Base-by-base conservation (phyloP, 225 moss, liverwort and hornwort genomes). In the Pseudoscleropodium purum region DNA sequence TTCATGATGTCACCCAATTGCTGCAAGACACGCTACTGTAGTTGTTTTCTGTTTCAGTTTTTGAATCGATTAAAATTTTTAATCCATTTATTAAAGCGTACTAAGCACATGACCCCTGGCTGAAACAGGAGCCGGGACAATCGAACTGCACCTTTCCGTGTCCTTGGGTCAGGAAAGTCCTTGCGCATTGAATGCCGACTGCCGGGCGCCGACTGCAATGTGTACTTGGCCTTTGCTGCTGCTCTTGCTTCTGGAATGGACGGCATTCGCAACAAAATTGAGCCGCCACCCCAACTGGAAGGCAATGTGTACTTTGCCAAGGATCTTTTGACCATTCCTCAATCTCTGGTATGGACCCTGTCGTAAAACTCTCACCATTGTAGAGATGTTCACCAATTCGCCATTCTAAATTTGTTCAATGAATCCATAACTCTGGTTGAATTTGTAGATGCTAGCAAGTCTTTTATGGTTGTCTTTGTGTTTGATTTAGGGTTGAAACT, bases 121-220 rank as follows among this genome's bases (percentile, higher is more conserved):
- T 85, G 90, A 56, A 85, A 75, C 92, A 96, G 96, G 97, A 99
- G 99, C 85, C 94, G 96, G 21, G 99, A 99, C 88, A 99, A 99
- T 59, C 93, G 99, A 87, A 96, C 99, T 49, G 96, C 96, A 4
- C 99, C 99, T 4, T 99, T 99, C 84, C 96, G 99, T 45, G 90
- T 99, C 4, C 86, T 99, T 63, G 99, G 99, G 41, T 95, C 96
- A 33, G 99, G 97, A 43, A 99, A 99, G 57, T 97, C 97, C 18
- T 87, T 99, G 81, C 95, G 99, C 45, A 97, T 99, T 31, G 99
- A 99, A 89, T 99, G 97, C 60, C 94, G 99, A 89, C 89, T 99
- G 69, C 99, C 99, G 13, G 99, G 99, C 37, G 99, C 99, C 27
- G 99, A 99, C 84, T 99, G 99, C 93, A 99, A 99, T 51, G 97